Evolutionary conservation across 2,329 filamentous ascomycete species (phyloP), one percentile per base, ranked within the genome.

Genomic region (Plectosphaerella plurivora): DNA sequence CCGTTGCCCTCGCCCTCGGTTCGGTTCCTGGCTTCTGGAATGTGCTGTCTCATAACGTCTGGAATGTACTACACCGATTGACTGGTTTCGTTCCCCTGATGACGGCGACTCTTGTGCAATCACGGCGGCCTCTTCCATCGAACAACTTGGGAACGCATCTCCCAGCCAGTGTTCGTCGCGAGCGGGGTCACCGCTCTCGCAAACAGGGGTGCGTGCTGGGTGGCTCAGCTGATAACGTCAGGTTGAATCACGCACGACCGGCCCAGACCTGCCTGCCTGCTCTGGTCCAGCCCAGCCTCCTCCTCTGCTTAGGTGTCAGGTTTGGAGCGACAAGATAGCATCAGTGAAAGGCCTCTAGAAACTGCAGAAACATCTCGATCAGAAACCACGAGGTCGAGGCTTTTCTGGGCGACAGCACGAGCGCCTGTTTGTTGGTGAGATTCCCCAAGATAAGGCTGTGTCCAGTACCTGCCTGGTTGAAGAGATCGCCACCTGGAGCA

Each of bases 261-360:
- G 59, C 56, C 59, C 56, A 61, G 55, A 53, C 48, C 53, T 55
- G 56, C 56, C 47, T 42, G 48, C 25, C 22, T 11, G 33, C 44
- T 50, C 37, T 24, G 48, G 22, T 22, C 28, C 28, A 33, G 28
- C 28, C 28, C 28, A 33, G 28, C 28, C 28, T 33, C 28, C 28
- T 12, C 28, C n/a, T n/a, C n/a, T n/a, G n/a, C n/a, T n/a, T 12
- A 8, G 3, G 28, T 10, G 28, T 33, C 28, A 33, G 28, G 28
- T 4, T 33, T 33, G 28, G n/a, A 41, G 37, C 37, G 18, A n/a
- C 37, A 5, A 41, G 4, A 12, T 5, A 16, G 5, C 37, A 41
- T n/a, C 37, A 8, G 15, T 41, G 14, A 8, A n/a, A 41, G 15
- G 22, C 22, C 15, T 8, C 15, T 8, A n/a, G 37, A 8, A 14